phyloP scores from a whole-genome alignment of 148 eudicot genomes.

The Persicaria tinctoria region DNA sequence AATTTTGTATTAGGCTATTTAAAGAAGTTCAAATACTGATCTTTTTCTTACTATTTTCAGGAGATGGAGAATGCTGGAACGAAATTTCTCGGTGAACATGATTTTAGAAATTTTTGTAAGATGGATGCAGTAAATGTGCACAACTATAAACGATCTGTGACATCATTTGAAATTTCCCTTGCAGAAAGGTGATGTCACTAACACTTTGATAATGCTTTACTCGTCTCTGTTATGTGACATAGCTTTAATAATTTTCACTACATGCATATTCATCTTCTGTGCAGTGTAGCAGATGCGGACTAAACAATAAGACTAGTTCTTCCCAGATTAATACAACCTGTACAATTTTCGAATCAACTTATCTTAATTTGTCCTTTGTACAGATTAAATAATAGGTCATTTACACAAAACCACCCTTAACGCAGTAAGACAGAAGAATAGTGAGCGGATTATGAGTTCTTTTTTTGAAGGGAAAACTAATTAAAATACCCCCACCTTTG shows the following conservation, averaged over 20 bases:
- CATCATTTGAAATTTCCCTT: constrained; percentile 53
- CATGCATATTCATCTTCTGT: background rate
- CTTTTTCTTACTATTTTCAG: constrained; percentile 28
- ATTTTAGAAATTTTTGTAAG: constrained; percentile 95
- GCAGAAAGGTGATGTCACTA: constrained; percentile 48
- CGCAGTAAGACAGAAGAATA: too few relatives aligned
- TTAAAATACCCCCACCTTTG: too few relatives aligned
- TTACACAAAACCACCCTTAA: too few relatives aligned
- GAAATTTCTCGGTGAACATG: constrained; percentile 86
- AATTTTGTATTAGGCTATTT: background rate
- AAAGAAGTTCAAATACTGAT: background rate
- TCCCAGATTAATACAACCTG: background rate
- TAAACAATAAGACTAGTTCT: background rate
- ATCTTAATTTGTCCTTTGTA: too few relatives aligned
- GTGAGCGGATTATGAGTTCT: too few relatives aligned
- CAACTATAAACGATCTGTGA: constrained; percentile 58
- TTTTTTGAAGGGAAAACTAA: too few relatives aligned
- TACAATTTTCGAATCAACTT: too few relatives aligned
- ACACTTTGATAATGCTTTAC: background rate
- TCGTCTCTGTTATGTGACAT: constrained; percentile 4
- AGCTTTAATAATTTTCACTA: background rate
- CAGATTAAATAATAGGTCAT: too few relatives aligned
- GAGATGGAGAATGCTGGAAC: constrained; percentile 79
- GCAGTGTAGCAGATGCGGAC: background rate
- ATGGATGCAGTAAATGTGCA: constrained; percentile 95